A percentile compares a stretch with the other conserved stretches of the same genome.
These are phyloP conservation scores for Mycena chlorophos DNA, from an alignment of 768 basidiomycete genomes.

Conservation along the genomic window DNA sequence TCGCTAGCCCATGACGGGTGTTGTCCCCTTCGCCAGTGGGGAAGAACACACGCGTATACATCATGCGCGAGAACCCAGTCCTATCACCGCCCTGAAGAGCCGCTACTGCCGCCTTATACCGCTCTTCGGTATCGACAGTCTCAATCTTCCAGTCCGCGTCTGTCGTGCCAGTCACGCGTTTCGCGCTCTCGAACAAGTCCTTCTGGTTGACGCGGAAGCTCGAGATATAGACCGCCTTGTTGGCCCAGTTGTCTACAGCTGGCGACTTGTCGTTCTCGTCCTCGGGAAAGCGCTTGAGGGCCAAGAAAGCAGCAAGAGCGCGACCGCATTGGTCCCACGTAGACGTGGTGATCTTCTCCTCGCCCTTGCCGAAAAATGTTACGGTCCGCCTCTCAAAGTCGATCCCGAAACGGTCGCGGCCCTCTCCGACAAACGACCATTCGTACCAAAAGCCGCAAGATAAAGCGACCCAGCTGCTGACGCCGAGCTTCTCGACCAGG, in stretches of 20 bases:
- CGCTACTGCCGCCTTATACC: background rate
- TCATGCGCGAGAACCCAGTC: background rate
- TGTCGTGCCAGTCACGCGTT: background rate
- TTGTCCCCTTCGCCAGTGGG: no score
- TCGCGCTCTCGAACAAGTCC: background rate
- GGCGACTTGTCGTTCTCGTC: background rate
- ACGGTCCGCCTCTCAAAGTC: background rate
- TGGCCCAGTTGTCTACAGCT: background rate
- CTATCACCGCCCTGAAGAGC: background rate
- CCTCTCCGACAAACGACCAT: background rate
- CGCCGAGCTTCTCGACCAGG: background rate
- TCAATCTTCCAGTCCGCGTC: background rate
- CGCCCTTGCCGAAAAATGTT: background rate
- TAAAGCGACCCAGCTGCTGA: background rate
- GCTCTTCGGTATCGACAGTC: background rate
- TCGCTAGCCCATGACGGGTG: no score
- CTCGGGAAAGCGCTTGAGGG: background rate
- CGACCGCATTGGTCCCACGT: background rate
- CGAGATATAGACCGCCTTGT: background rate
- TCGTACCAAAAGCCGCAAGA: background rate
- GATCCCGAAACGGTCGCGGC: background rate
- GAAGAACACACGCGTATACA: no score
- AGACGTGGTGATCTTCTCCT: background rate
- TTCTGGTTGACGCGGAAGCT: slow-evolving; percentile 1
- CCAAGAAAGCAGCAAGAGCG: background rate